phyloP scores from a whole-genome alignment of 805 yeast species.

The Candida oleophila region DNA sequence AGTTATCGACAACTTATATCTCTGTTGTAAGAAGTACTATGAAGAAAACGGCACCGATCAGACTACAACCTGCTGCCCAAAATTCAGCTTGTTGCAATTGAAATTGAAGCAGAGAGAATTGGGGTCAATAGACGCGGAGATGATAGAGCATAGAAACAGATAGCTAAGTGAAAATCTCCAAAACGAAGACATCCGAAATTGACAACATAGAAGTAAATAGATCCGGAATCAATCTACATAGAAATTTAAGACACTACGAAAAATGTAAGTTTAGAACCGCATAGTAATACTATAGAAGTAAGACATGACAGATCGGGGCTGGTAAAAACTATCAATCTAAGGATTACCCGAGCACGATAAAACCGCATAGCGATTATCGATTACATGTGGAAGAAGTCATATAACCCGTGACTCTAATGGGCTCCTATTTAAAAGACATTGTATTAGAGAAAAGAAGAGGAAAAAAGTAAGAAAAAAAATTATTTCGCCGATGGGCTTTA shows the following conservation, averaged over 20 bases:
- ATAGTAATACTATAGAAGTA: constrained; percentile 46
- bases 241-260: neutral
- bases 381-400: constrained; percentile 48
- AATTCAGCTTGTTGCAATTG: constrained; percentile 55
- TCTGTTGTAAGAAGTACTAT: constrained; percentile 73
- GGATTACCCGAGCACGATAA: constrained; percentile 94
- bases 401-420: constrained; percentile 75
- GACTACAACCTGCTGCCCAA: constrained; percentile 76
- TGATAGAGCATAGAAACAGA: constrained; percentile 24
- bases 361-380: constrained; percentile 43
- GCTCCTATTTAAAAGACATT: constrained; percentile 65
- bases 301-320: constrained; percentile 60
- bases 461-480: constrained; percentile 5
- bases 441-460: constrained; percentile 30
- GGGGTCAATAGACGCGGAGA: constrained; percentile 59
- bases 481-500: neutral
- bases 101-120: constrained; percentile 64
- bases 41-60: constrained; percentile 55
- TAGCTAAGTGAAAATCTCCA: no score
- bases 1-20: constrained; percentile 67
- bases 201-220: no score
- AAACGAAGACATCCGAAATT: no score
- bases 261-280: constrained; percentile 77
- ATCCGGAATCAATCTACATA: no score
- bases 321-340: constrained; percentile 62